Evolutionary conservation across 1,284 basidiomycete species (phyloP).

Genomic region (Cutaneotrichosporon dermatis): DNA sequence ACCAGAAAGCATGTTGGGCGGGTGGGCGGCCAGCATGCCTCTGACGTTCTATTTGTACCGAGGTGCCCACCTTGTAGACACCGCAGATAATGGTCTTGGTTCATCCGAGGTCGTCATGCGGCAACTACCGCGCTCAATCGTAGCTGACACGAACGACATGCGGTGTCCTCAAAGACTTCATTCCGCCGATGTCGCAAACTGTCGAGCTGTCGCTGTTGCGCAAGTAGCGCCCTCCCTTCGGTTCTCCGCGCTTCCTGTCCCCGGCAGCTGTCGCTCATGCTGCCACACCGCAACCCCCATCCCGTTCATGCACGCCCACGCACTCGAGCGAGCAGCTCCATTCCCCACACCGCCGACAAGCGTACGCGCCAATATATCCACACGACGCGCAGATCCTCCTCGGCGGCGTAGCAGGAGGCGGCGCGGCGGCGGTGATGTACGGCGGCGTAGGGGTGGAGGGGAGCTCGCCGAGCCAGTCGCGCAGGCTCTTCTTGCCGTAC

Average conservation of each 20-base stretch:
- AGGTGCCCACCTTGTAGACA: too few relatives aligned
- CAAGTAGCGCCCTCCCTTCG: too few relatives aligned
- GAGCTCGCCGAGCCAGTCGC: constrained; percentile 47
- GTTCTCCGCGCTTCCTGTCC: too few relatives aligned
- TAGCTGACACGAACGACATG: too few relatives aligned
- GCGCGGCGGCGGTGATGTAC: constrained; percentile 33
- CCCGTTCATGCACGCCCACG: constrained; percentile 35
- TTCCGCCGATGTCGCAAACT: too few relatives aligned
- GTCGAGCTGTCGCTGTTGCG: too few relatives aligned
- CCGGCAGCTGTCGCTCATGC: constrained; percentile 2
- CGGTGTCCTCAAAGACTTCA: too few relatives aligned
- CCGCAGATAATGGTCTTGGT: too few relatives aligned
- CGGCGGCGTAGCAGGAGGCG: constrained; percentile 29
- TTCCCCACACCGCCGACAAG: constrained; percentile 38
- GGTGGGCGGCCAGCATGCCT: too few relatives aligned
- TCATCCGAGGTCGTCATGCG: too few relatives aligned
- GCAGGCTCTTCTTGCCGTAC: constrained; percentile 40
- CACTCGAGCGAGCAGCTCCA: constrained; percentile 39
- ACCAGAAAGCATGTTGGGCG: constrained; percentile 2
- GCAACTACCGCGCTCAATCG: too few relatives aligned
- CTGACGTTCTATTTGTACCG: too few relatives aligned
- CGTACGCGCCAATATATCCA: constrained; percentile 39
- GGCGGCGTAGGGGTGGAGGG: constrained; percentile 33
- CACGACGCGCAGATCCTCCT: constrained; percentile 39
- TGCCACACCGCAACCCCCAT: constrained; percentile 43